These are phyloP conservation scores for Citrullus colocynthis DNA, from an alignment of 306 rosid species.

Conservation along the genomic window DNA sequence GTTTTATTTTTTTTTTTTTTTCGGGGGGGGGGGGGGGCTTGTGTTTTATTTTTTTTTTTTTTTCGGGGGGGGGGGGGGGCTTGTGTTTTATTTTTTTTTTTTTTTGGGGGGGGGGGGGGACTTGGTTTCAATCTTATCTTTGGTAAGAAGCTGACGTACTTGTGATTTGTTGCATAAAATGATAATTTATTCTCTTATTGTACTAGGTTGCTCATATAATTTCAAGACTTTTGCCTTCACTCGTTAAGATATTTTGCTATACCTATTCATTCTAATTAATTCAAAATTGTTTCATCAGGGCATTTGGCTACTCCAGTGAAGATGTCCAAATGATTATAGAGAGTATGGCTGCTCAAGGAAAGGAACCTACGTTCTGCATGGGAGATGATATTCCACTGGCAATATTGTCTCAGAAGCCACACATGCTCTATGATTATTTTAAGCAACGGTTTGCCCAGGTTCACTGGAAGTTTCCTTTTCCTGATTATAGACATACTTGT, in stretches of 20 bases:
- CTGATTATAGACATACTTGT: background rate
- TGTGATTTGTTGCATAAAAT: background rate
- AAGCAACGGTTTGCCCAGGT: slow-evolving; percentile 99
- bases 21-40: too few relatives aligned
- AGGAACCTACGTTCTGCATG: slow-evolving; percentile 98
- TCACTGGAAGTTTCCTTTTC: slow-evolving; percentile 11
- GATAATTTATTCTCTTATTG: background rate
- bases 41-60: too few relatives aligned
- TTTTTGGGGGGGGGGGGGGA: background rate
- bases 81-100: background rate
- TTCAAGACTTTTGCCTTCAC: background rate
- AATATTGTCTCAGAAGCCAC: slow-evolving; percentile 81
- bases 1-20: too few relatives aligned
- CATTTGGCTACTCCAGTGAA: slow-evolving; percentile 97
- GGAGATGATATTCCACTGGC: slow-evolving; percentile 96
- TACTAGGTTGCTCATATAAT: background rate
- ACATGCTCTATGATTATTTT: slow-evolving; percentile 89
- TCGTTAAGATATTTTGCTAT: background rate
- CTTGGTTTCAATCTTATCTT: background rate
- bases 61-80: too few relatives aligned
- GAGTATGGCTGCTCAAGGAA: slow-evolving; percentile 95
- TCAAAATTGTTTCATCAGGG: slow-evolving; percentile 49
- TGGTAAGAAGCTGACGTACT: background rate
- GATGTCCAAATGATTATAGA: slow-evolving; percentile 98
- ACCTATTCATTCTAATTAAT: slow-evolving; percentile 19